Base-by-base conservation (phyloP, 78 protist species). In the Neovahlkampfia damariscottae region DNA sequence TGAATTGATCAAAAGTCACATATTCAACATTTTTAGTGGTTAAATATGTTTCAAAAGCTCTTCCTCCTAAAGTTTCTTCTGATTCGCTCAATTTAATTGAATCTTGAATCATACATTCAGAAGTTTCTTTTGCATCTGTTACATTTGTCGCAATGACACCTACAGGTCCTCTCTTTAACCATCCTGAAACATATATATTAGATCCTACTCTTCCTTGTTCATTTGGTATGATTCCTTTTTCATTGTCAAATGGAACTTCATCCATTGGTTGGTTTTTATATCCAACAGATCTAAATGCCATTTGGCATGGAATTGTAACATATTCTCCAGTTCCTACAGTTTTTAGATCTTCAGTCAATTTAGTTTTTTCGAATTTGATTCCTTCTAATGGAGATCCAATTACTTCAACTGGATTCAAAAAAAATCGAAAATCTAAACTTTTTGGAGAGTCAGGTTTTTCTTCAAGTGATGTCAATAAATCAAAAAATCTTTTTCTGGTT, bases 111-210 rank as follows among this genome's bases (percentile, higher is more conserved):
- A 73, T 38, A 58, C 31, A 9, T 8, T 39, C 74, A n/a, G 62
- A 58, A 8, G 77, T 73, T 9, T 73, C 77, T 8, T 73, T 27
- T 19, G 77, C 77, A 40, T 73, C 77, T 35, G 35, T 67, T 40
- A 9, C 8, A 40, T 73, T 73, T 2, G 81, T 2, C 2, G 31
- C 50, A 7, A 81, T 74, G 35, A 74, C 41, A 2, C 84, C 84
- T 32, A 6, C 3, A 9, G 84, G 82, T 7, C 84, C 84, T 6
- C 6, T 5, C 77, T 81, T 81, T 29, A 41, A 28, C 84, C 84
- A 81, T 19, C 84, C 84, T 10, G 37, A 8, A 41, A 32, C 28
- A n/a, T 75, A 74, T 38, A 59, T 3, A 30, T 40, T 29, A 4
- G 1, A 7, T 3, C 10, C 7, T 38, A 2, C 80, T 27, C 36